These are phyloP conservation scores for Oemleria cerasiformis DNA, from an alignment of 306 rosid species.

Conservation along the genomic window DNA sequence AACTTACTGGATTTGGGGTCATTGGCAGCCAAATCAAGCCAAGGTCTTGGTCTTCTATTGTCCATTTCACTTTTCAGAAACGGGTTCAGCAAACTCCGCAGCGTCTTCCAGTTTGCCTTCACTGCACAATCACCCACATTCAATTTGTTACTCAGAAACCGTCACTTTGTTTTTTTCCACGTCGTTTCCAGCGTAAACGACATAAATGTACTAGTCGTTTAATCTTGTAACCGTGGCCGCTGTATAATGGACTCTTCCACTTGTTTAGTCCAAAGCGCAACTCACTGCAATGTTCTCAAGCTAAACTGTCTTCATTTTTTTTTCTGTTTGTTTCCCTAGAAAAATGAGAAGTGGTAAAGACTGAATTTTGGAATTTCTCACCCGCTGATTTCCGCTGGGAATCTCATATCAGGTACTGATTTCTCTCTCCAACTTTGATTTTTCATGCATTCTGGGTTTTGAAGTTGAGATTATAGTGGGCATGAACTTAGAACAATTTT, in stretches of 20 bases:
- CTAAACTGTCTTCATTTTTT: not conserved
- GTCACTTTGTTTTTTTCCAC: not conserved
- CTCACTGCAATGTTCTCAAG: not conserved
- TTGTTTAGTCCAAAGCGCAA: not conserved
- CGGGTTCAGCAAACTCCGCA: not conserved
- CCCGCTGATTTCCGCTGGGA: not conserved
- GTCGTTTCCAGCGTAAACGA: not conserved
- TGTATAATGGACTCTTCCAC: not conserved
- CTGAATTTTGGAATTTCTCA: constrained; percentile 2
- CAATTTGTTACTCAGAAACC: not conserved
- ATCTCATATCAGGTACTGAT: not conserved
- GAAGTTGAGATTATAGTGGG: not conserved
- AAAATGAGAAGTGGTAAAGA: not conserved
- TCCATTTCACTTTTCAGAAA: not conserved
- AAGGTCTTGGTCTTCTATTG: not conserved
- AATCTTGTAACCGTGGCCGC: not conserved
- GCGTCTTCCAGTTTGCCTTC: not conserved
- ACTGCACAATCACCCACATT: not conserved
- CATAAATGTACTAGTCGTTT: not conserved
- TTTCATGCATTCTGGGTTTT: not conserved
- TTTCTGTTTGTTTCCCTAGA: not conserved
- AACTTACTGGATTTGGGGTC: not conserved
- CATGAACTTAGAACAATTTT: not conserved
- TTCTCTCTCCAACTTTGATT: not conserved
- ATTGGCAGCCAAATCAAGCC: not conserved